Evolutionary conservation across 805 yeast species (phyloP).

Genomic region (Barnettozyma vustinii): DNA sequence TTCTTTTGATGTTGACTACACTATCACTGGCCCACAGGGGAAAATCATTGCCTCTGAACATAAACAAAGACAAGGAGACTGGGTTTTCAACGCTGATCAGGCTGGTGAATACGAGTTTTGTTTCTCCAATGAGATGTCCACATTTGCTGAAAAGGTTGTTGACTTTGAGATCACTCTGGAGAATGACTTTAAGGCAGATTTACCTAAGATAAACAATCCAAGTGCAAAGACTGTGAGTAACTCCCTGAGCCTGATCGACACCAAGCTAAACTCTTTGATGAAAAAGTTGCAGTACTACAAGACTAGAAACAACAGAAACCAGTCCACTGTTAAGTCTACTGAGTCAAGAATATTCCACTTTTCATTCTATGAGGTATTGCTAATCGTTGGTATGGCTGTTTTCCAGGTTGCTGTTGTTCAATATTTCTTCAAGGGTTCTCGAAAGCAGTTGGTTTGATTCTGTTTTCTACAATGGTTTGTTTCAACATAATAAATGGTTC

Average conservation of each 20-base stretch:
- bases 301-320: slow-evolving; percentile 88
- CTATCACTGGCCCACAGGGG: slow-evolving; percentile 52
- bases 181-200: slow-evolving; percentile 29
- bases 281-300: slow-evolving; percentile 73
- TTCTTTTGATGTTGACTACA: slow-evolving; percentile 59
- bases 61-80: slow-evolving; percentile 61
- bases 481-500: not conserved
- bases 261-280: slow-evolving; percentile 50
- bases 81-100: slow-evolving; percentile 47
- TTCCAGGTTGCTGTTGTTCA: slow-evolving; percentile 66
- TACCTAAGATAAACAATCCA: slow-evolving; percentile 24
- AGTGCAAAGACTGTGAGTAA: slow-evolving; percentile 43
- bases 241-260: slow-evolving; percentile 54
- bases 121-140: slow-evolving; percentile 58
- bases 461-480: not conserved
- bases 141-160: slow-evolving; percentile 67
- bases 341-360: slow-evolving; percentile 75
- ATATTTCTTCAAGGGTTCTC: slow-evolving; percentile 63
- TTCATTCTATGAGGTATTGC: slow-evolving; percentile 62
- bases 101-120: slow-evolving; percentile 64
- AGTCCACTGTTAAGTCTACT: slow-evolving; percentile 79
- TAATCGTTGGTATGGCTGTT: slow-evolving; percentile 71
- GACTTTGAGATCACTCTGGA: slow-evolving; percentile 59
- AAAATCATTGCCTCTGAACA: slow-evolving; percentile 41
- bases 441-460: slow-evolving; percentile 44